These are phyloP conservation scores for Scolecobasidium constrictum DNA, from an alignment of 2,329 filamentous ascomycete species.

Conservation along the genomic window DNA sequence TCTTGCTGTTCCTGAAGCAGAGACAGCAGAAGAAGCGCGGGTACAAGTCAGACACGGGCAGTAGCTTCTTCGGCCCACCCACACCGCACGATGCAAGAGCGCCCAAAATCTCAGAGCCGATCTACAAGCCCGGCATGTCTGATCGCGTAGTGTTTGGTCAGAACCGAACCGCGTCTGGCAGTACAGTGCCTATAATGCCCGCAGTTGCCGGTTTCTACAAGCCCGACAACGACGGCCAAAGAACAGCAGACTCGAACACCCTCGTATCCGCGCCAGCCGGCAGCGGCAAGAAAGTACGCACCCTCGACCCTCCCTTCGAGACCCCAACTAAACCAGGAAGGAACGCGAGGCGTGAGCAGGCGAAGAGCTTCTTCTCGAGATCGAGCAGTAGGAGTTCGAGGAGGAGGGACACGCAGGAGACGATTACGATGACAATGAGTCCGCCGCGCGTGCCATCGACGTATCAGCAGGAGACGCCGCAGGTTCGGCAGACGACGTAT, in stretches of 20 bases:
- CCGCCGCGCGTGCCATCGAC: background rate
- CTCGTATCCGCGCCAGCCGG: background rate
- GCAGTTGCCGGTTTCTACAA: background rate
- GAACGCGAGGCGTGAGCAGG: background rate
- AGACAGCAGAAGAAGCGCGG: conserved; percentile 19
- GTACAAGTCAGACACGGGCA: conserved; percentile 26
- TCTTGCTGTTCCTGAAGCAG: conserved; percentile 10
- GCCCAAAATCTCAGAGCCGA: conserved; percentile 23
- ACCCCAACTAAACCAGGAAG: conserved; percentile 1
- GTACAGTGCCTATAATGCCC: background rate
- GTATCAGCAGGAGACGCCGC: background rate
- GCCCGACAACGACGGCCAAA: conserved; percentile 1
- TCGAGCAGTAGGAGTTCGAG: background rate
- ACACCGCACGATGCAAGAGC: conserved; percentile 28
- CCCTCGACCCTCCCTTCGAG: conserved; percentile 4
- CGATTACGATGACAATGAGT: conserved; percentile 5
- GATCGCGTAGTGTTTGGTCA: conserved; percentile 4
- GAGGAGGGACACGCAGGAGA: conserved; percentile 5
- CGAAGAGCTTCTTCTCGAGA: conserved; percentile 3
- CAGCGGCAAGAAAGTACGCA: background rate
- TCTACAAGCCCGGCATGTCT: conserved; percentile 13
- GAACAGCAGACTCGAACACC: background rate
- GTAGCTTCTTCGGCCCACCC: conserved; percentile 23
- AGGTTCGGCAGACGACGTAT: conserved; percentile 2
- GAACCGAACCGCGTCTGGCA: background rate